A percentile compares a stretch with the other conserved stretches of the same genome.
phyloP scores from a whole-genome alignment of 2,329 filamentous ascomycete genomes.

The Hypoxylon sp. region DNA sequence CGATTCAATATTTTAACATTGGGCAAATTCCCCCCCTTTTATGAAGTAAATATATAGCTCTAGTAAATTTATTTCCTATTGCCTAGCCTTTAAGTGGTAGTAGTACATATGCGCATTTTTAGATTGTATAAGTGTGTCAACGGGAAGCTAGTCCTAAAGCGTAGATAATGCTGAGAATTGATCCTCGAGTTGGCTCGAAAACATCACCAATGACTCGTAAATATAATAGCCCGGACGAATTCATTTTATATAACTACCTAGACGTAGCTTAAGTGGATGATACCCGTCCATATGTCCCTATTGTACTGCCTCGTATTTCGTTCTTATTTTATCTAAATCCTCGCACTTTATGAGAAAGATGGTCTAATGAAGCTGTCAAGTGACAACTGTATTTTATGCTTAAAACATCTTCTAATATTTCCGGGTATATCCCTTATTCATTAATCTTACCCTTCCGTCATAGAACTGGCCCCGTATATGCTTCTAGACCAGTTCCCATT shows the following conservation, averaged over 20 bases:
- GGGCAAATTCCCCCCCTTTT: background rate
- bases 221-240: no score
- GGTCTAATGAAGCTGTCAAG: background rate
- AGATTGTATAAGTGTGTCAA: no score
- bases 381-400: background rate
- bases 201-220: background rate
- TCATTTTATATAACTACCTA: background rate
- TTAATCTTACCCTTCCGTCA: constrained; percentile 9
- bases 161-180: no score
- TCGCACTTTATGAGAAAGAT: background rate
- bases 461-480: background rate
- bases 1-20: background rate
- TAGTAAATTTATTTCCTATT: background rate
- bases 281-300: no score
- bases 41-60: background rate
- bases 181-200: background rate
- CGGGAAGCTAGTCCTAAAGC: no score
- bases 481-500: constrained; percentile 66
- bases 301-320: background rate
- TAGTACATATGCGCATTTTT: no score
- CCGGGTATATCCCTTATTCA: constrained; percentile 14
- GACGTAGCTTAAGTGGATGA: background rate
- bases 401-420: constrained; percentile 6
- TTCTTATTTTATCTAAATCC: background rate
- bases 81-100: no score